Base-by-base conservation (phyloP, 2,329 filamentous ascomycete species). In the Furcasterigmium furcatum region DNA sequence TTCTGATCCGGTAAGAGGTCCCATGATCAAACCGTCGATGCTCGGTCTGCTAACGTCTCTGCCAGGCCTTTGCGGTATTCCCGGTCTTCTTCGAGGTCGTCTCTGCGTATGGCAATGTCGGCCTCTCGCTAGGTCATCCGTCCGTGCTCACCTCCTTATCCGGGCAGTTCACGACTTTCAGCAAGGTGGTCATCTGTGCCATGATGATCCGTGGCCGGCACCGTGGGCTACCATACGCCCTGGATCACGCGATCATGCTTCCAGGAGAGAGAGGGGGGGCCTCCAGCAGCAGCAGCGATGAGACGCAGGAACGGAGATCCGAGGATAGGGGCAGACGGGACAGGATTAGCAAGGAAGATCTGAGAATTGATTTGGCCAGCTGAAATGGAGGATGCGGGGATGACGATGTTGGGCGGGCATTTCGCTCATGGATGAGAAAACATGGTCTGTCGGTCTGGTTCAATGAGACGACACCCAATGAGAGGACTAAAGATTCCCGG, bases 131-230 rank as follows among this genome's bases (percentile, higher is more conserved):
- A 1, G 62, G 65, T 10, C 55, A 65, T 30, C 63, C 65, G 1
- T 52, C 47, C 4, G 59, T 60, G 10, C 44, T 45, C 9, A 54
- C 57, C 1, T 64, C 64, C 1, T 55, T 67, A 14, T 58, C 55
- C 30, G 61, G 58, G 13, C 43, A 58, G 34, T 63, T 65, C n/a
- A 52, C 52, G 1, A 58, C 52, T 0, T 62, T 64, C 22, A 59
- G 64, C 49, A 68, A 68, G 46, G 44, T 68, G 1, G 55, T 68
- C 36, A 55, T 68, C n/a, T 66, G 63, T 41, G 56, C 56, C 29
- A 64, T 65, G 58, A 68, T 68, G 65, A 56, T 67, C 20, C 58
- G 65, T 14, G 65, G 65, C 2, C 59, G 65, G 1, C 65, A 68
- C 36, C 58, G 65, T 1, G 60, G 60, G 1, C 52, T 68, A 9